These are phyloP conservation scores for Periconia macrospinosa DNA, from an alignment of 2,329 filamentous ascomycete species.

Conservation along the genomic window DNA sequence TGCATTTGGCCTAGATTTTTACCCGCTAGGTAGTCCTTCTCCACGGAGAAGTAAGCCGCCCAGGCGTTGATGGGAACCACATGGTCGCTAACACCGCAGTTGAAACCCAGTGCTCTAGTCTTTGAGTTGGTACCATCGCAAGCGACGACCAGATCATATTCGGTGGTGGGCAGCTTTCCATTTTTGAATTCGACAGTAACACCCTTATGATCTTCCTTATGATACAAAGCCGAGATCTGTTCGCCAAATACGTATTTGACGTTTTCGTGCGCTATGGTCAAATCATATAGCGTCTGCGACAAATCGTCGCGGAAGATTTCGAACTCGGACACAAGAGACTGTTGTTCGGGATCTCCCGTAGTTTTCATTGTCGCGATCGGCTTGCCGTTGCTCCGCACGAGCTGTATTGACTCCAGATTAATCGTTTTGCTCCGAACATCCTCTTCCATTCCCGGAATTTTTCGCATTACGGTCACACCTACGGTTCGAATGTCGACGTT, in stretches of 20 bases:
- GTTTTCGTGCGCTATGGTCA: conserved; percentile 14
- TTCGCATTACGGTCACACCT: conserved; percentile 43
- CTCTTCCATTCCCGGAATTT: conserved; percentile 40
- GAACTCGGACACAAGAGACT: conserved; percentile 17
- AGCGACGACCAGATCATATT: conserved; percentile 20
- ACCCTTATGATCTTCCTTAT: background rate
- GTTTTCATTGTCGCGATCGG: conserved; percentile 24
- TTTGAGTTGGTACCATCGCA: conserved; percentile 19
- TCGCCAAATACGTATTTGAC: conserved; percentile 24
- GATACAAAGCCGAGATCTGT: conserved; percentile 9
- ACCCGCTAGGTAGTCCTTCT: conserved; percentile 4
- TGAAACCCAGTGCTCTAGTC: conserved; percentile 13
- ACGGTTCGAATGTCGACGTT: conserved; percentile 47
- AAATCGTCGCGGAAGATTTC: conserved; percentile 27
- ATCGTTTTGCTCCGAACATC: conserved; percentile 33
- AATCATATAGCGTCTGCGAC: conserved; percentile 31
- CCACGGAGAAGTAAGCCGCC: conserved; percentile 12
- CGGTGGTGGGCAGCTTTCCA: conserved; percentile 23
- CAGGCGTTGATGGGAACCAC: conserved; percentile 10
- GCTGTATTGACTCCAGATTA: conserved; percentile 38
- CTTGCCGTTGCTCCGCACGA: conserved; percentile 28
- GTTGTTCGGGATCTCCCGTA: conserved; percentile 27
- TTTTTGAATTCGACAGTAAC: conserved; percentile 17
- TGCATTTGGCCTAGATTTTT: conserved; percentile 10
- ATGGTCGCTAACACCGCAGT: conserved; percentile 9